Base-by-base conservation (phyloP, 805 yeast species). In the Wickerhamiella nectarea region DNA sequence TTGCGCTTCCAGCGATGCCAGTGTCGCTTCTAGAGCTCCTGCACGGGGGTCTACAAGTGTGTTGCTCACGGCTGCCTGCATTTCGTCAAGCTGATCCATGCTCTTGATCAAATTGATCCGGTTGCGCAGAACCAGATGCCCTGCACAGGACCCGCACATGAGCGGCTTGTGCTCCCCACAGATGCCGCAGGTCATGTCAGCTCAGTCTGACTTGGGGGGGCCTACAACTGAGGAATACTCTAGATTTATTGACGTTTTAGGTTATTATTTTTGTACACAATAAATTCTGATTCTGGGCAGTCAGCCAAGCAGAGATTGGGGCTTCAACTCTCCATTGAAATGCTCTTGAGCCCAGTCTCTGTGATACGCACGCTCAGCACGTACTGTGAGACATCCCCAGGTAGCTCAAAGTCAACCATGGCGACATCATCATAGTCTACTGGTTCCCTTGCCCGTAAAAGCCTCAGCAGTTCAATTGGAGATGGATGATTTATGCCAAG, bases 71-170 rank as follows among this genome's bases (percentile, higher is more conserved):
- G 22, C 17, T 40, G 31, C 29, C 22, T 47, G 45, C 33, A 50
- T 39, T 17, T 36, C 43, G 2, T 47, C 22, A 3, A 52, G 45
- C 42, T 54, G 53, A 22, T 38, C 42, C 34, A 34, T 40, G n/a
- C 48, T 50, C 37, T 54, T 53, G 15, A 52, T 43, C n/a, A 54
- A 51, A 37, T 48, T 50, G 41, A 54, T 46, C 6, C 57, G 50
- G 17, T 54, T 48, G 10, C 53, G 48, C 37, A 53, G 34, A 5
- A 49, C 40, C 11, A 48, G 38, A 28, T 46, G 46, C 34, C 48
- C 39, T 14, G 54, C 49, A 40, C 58, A 54, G 15, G 52, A 46
- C 15, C 56, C 53, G 35, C 58, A 54, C 38, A 48, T 45, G 7
- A 54, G 48, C n/a, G 43, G 48, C 20, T 44, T 46, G 31, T 31